Evolutionary conservation across 139 green algal species (phyloP).

Genomic region (Eudorina sp.): DNA sequence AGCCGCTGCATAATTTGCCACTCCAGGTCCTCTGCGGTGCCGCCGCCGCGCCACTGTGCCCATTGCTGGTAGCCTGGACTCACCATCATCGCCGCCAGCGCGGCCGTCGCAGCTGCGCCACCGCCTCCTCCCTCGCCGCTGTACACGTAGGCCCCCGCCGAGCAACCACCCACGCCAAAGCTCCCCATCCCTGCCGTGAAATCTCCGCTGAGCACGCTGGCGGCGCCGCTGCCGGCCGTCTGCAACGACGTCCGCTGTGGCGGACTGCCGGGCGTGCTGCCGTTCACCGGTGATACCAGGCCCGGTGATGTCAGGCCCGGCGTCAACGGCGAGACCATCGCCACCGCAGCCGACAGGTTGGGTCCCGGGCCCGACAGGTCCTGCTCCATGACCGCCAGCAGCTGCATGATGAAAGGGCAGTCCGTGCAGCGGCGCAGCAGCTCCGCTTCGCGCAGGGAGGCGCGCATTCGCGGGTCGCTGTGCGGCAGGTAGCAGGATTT

Average conservation of each 20-base stretch:
- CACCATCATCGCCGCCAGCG: background rate
- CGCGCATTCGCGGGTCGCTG: constrained; percentile 18
- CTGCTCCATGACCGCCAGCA: constrained; percentile 28
- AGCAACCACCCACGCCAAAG: too few species aligned
- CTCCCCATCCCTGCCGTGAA: too few species aligned
- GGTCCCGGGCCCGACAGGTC: too few species aligned
- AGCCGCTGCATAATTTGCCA: background rate
- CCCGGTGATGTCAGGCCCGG: too few species aligned
- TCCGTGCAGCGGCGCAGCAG: constrained; percentile 31
- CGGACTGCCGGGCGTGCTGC: too few species aligned
- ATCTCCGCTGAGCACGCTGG: background rate
- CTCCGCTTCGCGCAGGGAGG: constrained; percentile 11
- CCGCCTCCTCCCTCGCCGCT: background rate
- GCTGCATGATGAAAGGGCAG: constrained; percentile 52
- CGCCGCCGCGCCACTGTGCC: constrained; percentile 36
- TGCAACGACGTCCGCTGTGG: too few species aligned
- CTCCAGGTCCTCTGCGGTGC: constrained; percentile 8
- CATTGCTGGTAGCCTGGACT: constrained; percentile 24
- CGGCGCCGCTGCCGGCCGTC: too few species aligned
- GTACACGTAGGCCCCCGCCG: background rate
- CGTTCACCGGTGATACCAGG: too few species aligned
- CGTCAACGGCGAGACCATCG: too few species aligned
- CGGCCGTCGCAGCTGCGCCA: background rate
- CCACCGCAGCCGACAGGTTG: too few species aligned
- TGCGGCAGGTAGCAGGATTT: constrained; percentile 46